Base-by-base conservation (phyloP, 805 yeast genomes). In the Blastobotrys muscicola region DNA sequence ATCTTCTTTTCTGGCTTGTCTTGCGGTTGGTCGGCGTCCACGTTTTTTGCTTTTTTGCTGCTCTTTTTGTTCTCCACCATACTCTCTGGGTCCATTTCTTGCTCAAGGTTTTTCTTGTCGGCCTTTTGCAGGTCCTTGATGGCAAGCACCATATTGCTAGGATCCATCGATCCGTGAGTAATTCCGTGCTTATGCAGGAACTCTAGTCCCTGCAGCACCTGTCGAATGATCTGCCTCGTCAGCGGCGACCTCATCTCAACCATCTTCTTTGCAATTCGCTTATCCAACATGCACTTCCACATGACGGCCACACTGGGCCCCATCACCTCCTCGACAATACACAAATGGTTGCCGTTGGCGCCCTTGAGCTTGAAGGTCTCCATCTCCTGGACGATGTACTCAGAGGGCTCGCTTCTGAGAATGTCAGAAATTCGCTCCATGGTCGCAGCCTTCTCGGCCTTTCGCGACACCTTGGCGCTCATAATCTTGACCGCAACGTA, bases 401-500 rank as follows among this genome's bases (percentile, higher is more conserved):
- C 26, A 6, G 26, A 20, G 5, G 32, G 23, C 5, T 11, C 8
- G 34, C 13, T 14, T 34, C 29, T 31, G 29, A 16, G 29, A 6
- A 33, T 39, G 14, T 41, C 29, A 16, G 32, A 14, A 11, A 34
- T n/a, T 23, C 15, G 35, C 32, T 41, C 44, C 20, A 41, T 10
- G 33, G 29, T 31, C 15, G 39, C 15, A n/a, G 33, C 29, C 44
- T 41, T 41, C 12, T 35, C 44, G 11, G 39, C 39, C 35, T 41
- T 41, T 16, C 33, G 14, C 26, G 44, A 36, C 29, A 36, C 33
- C 34, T 36, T 35, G 39, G 34, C 44, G 12, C 16, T 35, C 34
- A 41, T 26, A 16, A 35, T 29, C 44, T 41, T 41, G 36, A 41
- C 33, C 13, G 44, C 38, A 9, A 35, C 44, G 10, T 29, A 41